Evolutionary conservation across 441 rosid genomes (phyloP), one percentile per base, ranked within the genome.

Genomic region (Adansonia rubrostipa): DNA sequence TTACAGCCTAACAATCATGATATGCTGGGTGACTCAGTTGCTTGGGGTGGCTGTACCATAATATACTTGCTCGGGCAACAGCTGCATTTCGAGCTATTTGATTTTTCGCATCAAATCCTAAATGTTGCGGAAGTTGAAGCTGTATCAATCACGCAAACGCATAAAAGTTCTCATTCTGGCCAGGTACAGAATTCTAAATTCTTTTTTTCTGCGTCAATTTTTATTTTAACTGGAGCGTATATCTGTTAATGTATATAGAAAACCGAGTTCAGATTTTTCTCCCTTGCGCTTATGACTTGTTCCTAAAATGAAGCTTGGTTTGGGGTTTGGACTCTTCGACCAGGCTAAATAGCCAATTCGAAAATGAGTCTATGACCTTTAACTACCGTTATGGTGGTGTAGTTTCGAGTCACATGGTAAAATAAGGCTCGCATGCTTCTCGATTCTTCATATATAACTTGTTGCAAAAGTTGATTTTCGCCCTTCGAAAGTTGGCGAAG

Each of bases 21-120:
- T 80, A 81, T 87, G 77, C 90, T 93, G 15, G 99, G 98, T 11
- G 99, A 97, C 82, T 93, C 98, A 6, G 88, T 95, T 77, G 97
- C 99, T 66, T 95, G 99, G 99, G 99, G 99, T 76, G 97, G 99
- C 66, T 97, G 99, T 82, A 97, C 99, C 77, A 91, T 97, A 78
- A 90, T 95, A 50, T 95, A 92, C 89, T 85, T 95, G 85, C 99
- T 97, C n/a, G 99, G 99, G 42, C 99, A 97, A 77, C 97, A 95
- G 86, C 92, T 97, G 80, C 99, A 93, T 85, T 97, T 95, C 82
- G 99, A 97, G 92, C 92, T 93, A 71, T 95, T 97, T 78, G 98
- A 95, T 86, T 95, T 97, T 83, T 95, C 98, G 54, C 88, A 97
- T 86, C 98, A 97, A 89, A 90, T 97, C 85, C 99, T 97, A 62